Conservation (phyloP, 768 basidiomycete genomes). For the Leccinum obscurum region DNA sequence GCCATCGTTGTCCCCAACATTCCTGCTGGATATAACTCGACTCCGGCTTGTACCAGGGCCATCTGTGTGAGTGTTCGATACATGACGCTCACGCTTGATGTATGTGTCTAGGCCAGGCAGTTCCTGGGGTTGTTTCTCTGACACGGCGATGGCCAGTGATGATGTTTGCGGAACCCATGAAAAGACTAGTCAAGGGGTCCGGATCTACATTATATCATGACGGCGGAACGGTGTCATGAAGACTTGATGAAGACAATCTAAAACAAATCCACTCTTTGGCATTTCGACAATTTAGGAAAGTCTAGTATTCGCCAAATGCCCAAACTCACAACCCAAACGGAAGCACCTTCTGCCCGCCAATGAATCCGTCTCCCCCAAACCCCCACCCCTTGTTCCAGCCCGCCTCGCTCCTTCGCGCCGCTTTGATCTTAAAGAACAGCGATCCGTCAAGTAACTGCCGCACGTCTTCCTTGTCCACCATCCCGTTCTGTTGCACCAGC, state of each 20-base stretch:
- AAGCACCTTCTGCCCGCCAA: constrained; percentile 31
- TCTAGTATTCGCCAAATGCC: background rate
- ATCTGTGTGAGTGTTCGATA: constrained; percentile 40
- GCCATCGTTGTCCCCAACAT: constrained; percentile 50
- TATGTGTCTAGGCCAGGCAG: background rate
- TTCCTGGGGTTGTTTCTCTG: background rate
- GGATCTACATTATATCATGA: background rate
- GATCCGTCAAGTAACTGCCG: constrained; percentile 43
- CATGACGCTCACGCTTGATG: background rate
- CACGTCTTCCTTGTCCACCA: constrained; percentile 43
- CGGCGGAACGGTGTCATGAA: background rate
- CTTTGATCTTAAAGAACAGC: constrained; percentile 36
- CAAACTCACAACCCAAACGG: constrained; percentile 27
- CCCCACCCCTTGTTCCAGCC: constrained; percentile 35
- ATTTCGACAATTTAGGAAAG: constrained; percentile 2
- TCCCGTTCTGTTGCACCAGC: constrained; percentile 40
- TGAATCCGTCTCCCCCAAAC: constrained; percentile 32
- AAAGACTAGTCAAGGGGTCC: background rate
- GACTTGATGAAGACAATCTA: background rate
- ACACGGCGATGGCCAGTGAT: background rate
- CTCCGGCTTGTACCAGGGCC: constrained; percentile 24
- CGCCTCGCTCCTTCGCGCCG: constrained; percentile 16
- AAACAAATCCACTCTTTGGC: background rate
- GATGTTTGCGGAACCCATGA: constrained; percentile 22
- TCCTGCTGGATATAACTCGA: constrained; percentile 45